Base-by-base conservation (phyloP, 805 yeast genomes). In the Yueomyces sinensis region DNA sequence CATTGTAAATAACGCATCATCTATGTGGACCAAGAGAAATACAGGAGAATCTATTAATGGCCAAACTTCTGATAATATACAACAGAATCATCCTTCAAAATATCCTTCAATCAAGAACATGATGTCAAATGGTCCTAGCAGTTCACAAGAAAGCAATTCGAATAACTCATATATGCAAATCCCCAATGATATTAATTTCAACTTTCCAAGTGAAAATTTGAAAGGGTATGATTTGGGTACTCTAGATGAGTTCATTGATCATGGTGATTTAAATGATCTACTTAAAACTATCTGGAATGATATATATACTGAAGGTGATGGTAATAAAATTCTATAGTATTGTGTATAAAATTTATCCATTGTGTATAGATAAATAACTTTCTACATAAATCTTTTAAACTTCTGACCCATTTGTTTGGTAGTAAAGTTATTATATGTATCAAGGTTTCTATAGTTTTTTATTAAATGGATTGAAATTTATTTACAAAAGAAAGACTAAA, bases 281-380 rank as follows among this genome's bases (percentile, higher is more conserved):
- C 51, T 45, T 35, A 50, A 46, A 29, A 44, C 46, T 6, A 37
- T 54, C 27, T 54, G 59, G 59, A 48, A 50, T 33, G 57, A 52
- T 34, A 17, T 43, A 14, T 43, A 41, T 29, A 34, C 50, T 7
- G 42, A 36, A 9, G 29, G 30, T 22, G 24, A 20, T 20, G 11
- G n/a, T n/a, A n/a, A n/a, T n/a, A n/a, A n/a, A n/a, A n/a, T n/a
- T n/a, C n/a, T n/a, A n/a, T n/a, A n/a, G n/a, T n/a, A n/a, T n/a
- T n/a, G n/a, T n/a, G n/a, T n/a, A n/a, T n/a, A n/a, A n/a, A n/a
- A n/a, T n/a, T n/a, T n/a, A n/a, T n/a, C n/a, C n/a, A n/a, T n/a
- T n/a, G n/a, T n/a, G n/a, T n/a, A n/a, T n/a, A n/a, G n/a, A n/a
- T n/a, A n/a, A n/a, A n/a, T n/a, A n/a, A n/a, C n/a, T n/a, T n/a